Evolutionary conservation across 2,329 filamentous ascomycete genomes (phyloP).

Genomic region (Ceratocystis lukuohia): DNA sequence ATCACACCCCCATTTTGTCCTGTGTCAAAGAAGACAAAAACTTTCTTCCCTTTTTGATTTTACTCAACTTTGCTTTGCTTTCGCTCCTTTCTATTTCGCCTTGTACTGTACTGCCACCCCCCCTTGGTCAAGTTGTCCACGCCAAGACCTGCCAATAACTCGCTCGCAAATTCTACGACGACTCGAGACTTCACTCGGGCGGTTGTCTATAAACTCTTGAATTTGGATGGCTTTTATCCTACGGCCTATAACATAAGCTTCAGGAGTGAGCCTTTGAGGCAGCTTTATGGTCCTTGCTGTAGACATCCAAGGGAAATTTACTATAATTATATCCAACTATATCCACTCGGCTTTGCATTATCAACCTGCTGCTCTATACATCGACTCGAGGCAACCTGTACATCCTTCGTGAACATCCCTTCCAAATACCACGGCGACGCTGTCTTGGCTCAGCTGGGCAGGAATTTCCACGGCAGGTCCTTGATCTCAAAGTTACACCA

Average conservation of each 20-base stretch:
- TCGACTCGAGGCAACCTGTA: neutral
- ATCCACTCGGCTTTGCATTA: neutral
- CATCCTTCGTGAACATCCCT: neutral
- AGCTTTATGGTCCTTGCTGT: neutral
- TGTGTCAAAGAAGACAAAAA: conserved; percentile 20
- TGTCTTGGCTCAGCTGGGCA: neutral
- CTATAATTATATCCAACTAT: neutral
- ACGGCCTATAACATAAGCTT: neutral
- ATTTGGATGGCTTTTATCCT: neutral
- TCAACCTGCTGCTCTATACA: neutral
- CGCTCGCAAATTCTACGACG: neutral
- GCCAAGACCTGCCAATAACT: conserved; percentile 8
- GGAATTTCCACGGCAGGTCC: neutral
- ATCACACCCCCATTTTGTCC: conserved; percentile 16
- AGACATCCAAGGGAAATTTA: neutral
- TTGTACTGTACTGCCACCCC: neutral
- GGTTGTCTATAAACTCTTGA: neutral
- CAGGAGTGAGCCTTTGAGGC: neutral
- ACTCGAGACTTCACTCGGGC: too few relatives aligned
- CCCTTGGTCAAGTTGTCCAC: neutral
- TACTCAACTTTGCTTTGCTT: neutral
- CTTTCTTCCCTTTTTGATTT: neutral
- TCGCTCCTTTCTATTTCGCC: neutral
- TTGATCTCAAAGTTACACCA: neutral
- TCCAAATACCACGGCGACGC: neutral